Conservation (phyloP, 1,284 basidiomycete genomes). For the Marasmius oreades region DNA sequence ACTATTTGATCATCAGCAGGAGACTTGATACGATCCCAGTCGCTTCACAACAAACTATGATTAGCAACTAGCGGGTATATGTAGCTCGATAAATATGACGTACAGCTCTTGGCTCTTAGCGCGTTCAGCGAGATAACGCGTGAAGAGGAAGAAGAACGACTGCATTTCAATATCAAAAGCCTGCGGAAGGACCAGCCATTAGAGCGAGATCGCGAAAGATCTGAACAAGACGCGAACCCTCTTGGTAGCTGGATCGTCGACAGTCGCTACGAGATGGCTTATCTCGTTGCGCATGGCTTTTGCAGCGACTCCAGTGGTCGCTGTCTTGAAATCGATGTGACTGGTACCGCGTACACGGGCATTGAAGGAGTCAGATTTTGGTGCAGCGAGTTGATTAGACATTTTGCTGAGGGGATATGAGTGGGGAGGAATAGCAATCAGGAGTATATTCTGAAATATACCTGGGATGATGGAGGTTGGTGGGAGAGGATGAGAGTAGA, state of each 20-base stretch:
- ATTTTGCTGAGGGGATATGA: slow-evolving; percentile 36
- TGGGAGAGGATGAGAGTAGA: slow-evolving; percentile 61
- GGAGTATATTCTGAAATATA: slow-evolving; percentile 26
- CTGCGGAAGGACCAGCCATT: slow-evolving; percentile 36
- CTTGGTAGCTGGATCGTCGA: slow-evolving; percentile 76
- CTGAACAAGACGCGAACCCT: slow-evolving; percentile 52
- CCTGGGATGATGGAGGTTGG: slow-evolving; percentile 49
- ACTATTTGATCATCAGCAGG: slow-evolving; percentile 93
- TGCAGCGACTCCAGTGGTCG: slow-evolving; percentile 95
- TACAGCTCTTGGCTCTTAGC: slow-evolving; percentile 95
- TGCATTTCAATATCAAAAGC: slow-evolving; percentile 99
- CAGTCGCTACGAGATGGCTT: slow-evolving; percentile 85
- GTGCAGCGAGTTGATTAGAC: slow-evolving; percentile 46
- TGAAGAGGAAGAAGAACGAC: slow-evolving; percentile 98
- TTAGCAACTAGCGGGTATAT: slow-evolving; percentile 12
- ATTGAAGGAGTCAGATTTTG: slow-evolving; percentile 59
- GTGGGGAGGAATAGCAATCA: slow-evolving; percentile 7
- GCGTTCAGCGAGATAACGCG: slow-evolving; percentile 93
- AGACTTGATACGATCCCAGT: slow-evolving; percentile 97
- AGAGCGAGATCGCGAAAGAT: slow-evolving; percentile 8
- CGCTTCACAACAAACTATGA: slow-evolving; percentile 43
- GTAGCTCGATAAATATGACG: slow-evolving; percentile 29
- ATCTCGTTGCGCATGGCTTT: slow-evolving; percentile 99
- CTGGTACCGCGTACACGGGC: slow-evolving; percentile 64
- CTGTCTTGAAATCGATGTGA: slow-evolving; percentile 93